Percentiles rank a stretch among this genome's conserved stretches.
Conservation (phyloP, 768 basidiomycete genomes). For the Cystobasidium tubakii region DNA sequence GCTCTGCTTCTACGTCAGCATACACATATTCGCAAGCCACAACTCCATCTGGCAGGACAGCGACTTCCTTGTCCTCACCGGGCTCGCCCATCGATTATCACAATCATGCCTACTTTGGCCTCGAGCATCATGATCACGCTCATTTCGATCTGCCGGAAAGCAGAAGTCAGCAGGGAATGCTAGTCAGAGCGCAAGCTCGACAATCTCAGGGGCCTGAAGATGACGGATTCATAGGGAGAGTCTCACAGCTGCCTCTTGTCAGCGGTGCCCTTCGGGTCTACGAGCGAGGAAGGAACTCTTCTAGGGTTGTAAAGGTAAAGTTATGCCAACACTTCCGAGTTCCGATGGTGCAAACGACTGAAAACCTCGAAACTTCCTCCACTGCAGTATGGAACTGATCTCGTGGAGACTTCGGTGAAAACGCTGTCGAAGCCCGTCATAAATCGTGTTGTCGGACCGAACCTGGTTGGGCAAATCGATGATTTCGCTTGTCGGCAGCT, state of each 20-base stretch:
- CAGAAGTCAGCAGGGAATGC: neutral
- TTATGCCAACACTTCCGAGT: neutral
- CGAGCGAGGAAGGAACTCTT: conserved; percentile 29
- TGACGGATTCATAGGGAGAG: conserved; percentile 33
- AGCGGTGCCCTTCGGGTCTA: conserved; percentile 28
- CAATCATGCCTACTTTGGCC: neutral
- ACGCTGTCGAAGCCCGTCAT: conserved; percentile 75
- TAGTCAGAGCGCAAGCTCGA: neutral
- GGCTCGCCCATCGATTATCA: conserved; percentile 2
- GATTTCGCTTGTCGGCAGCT: conserved; percentile 84
- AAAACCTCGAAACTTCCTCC: too few relatives aligned
- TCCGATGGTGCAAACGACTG: too few relatives aligned
- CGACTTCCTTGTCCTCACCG: conserved; percentile 7
- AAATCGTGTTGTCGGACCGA: conserved; percentile 55
- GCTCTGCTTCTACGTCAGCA: neutral
- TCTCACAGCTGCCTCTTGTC: conserved; percentile 28
- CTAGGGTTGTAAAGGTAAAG: conserved; percentile 29
- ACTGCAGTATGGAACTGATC: conserved; percentile 73
- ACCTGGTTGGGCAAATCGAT: conserved; percentile 62
- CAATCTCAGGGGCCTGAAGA: neutral
- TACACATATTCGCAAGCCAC: conserved; percentile 9
- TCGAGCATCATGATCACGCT: conserved; percentile 1
- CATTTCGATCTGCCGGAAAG: neutral
- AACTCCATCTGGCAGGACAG: conserved; percentile 12
- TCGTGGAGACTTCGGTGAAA: conserved; percentile 77